Evolutionary conservation across 768 basidiomycete genomes (phyloP), one percentile per base, ranked within the genome.

Genomic region (Leucogyrophana mollusca): DNA sequence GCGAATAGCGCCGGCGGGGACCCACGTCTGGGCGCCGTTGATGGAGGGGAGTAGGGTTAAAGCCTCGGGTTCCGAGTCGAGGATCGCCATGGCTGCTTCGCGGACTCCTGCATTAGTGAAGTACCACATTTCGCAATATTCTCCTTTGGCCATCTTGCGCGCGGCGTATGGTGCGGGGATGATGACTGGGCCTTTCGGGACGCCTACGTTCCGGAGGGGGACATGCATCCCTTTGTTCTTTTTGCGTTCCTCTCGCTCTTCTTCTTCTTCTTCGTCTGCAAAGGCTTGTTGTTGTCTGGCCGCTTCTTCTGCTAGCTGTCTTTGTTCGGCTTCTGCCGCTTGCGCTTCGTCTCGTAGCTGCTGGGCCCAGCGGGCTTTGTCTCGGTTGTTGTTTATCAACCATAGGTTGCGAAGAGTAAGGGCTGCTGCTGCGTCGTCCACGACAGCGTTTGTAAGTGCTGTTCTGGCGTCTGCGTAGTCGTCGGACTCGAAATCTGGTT

Each of bases 71-170:
- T 51, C 46, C 7, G 45, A 36, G 13, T 30, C 27, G 6, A 21
- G 11, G 27, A 27, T 16, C 18, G 32, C 11, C 3, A 2, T 3
- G n/a, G 17, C 4, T 0, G 57, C 48, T 20, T 48, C 34, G 4
- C 45, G 27, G 0, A 54, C 22, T 10, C 54, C 52, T 2, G 17
- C n/a, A n/a, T 56, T 58, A 9, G 55, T 54, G 52, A 51, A 58
- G 27, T 52, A 52, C 47, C 46, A 51, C 7, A 54, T 30, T 37
- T 37, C 20, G 7, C 7, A 7, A 8, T 22, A 46, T 2, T 14
- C 11, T n/a, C 40, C 34, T 11, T 34, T 43, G 13, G 34, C 16
- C 8, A 37, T 7, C 10, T 46, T 46, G 3, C 14, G 11, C 2
- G 23, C 10, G 13, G 50, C 41, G 7, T 13, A n/a, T 2, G 13